Evolutionary conservation across 2,329 filamentous ascomycete genomes (phyloP), one percentile per base, ranked within the genome.

Genomic region (Chrysoporthe puriensis): DNA sequence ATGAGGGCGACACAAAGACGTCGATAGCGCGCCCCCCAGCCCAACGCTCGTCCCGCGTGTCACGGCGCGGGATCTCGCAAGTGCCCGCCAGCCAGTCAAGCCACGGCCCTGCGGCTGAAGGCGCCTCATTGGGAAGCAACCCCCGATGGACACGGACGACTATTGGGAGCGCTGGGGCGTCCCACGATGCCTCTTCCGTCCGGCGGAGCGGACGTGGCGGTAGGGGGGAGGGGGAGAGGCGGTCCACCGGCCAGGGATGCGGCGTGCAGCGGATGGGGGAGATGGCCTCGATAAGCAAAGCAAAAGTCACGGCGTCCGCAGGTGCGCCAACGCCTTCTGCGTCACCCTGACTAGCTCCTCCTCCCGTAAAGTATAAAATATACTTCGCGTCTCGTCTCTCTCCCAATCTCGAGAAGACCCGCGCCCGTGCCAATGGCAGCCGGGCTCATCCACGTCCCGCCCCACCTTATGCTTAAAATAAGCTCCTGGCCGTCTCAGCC

Each of bases 31-130:
- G 26, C 26, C 48, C 26, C 7, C 26, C 48, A 26, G 46, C 46
- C 46, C 26, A 26, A 26, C 26, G n/a, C 46, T n/a, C 7, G 36
- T 6, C 36, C 36, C n/a, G 21, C 21, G 46, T 52, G n/a, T 14
- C 48, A 32, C 48, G 13, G 11, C 2, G 21, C 48, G 21, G 48
- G n/a, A 52, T 52, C 48, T 26, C 48, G 11, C 1, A 26, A 26
- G 9, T 32, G n/a, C 11, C 48, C n/a, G 9, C n/a, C n/a, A 21
- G 21, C 9, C n/a, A 42, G n/a, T 9, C 63, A 66, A 34, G 36
- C 57, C n/a, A 54, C 50, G 11, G 21, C 48, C 48, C 48, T n/a
- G 48, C 48, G 48, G 48, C 48, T 52, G 48, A 52, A 52, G n/a
- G 26, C 14, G 21, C 48, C 48, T 52, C n/a, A 52, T 32, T 21